A percentile compares a stretch with the other conserved stretches of the same genome.
phyloP scores from a whole-genome alignment of 345 rosid species.

The Camelina laxa region DNA sequence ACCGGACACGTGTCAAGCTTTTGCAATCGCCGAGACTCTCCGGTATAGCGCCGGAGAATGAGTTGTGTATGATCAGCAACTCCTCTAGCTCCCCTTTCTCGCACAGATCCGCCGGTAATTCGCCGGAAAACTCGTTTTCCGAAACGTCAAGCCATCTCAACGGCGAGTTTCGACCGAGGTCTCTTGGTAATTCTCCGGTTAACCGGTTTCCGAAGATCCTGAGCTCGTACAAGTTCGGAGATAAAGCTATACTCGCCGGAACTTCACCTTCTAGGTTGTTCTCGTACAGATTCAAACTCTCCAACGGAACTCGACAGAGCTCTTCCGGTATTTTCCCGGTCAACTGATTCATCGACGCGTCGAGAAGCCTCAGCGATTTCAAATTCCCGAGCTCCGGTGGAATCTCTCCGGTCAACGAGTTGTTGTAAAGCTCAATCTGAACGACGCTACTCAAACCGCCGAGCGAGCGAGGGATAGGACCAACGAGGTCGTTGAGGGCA shows the following conservation, averaged over 20 bases:
- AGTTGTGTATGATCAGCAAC: slow-evolving; percentile 66
- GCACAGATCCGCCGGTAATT: slow-evolving; percentile 68
- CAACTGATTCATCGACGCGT: slow-evolving; percentile 85
- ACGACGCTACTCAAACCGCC: slow-evolving; percentile 63
- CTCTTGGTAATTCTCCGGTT: slow-evolving; percentile 66
- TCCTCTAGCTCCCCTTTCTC: slow-evolving; percentile 73
- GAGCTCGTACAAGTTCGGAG: slow-evolving; percentile 82
- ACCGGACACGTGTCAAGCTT: slow-evolving; percentile 76
- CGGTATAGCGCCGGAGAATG: slow-evolving; percentile 73
- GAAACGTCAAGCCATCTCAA: slow-evolving; percentile 81
- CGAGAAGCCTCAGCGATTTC: slow-evolving; percentile 68
- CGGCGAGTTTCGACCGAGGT: slow-evolving; percentile 81
- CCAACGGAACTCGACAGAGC: slow-evolving; percentile 69
- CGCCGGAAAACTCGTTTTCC: slow-evolving; percentile 66
- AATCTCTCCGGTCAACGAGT: slow-evolving; percentile 76
- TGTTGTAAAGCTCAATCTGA: slow-evolving; percentile 96
- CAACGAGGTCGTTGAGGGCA: slow-evolving; percentile 68
- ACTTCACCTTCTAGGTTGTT: slow-evolving; percentile 69
- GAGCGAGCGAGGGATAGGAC: slow-evolving; percentile 74
- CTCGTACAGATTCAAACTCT: slow-evolving; percentile 88
- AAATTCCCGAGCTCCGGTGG: slow-evolving; percentile 69
- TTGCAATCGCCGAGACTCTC: slow-evolving; percentile 59
- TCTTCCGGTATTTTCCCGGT: slow-evolving; percentile 78
- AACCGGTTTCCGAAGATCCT: slow-evolving; percentile 72
- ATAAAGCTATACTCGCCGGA: slow-evolving; percentile 65